Evolutionary conservation across 1,284 basidiomycete species (phyloP).

Genomic region (Ustilago crameri): DNA sequence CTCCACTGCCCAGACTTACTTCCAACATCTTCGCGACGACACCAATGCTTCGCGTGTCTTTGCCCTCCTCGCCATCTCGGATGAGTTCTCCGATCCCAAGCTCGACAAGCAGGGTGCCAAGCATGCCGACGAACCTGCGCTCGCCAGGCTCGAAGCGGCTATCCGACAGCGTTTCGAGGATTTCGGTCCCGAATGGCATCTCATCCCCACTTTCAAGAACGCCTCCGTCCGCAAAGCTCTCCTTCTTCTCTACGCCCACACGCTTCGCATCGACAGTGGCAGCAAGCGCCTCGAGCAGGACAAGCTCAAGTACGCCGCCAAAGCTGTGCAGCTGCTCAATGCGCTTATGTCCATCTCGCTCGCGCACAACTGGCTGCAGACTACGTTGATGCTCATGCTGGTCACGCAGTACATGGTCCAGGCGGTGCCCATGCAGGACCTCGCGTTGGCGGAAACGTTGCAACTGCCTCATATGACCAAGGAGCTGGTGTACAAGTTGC

Average conservation of each 20-base stretch:
- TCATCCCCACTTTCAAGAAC: constrained; percentile 53
- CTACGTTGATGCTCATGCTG: constrained; percentile 81
- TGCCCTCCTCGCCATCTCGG: constrained; percentile 78
- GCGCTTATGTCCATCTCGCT: constrained; percentile 85
- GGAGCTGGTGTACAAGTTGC: constrained; percentile 37
- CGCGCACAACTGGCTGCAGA: constrained; percentile 89
- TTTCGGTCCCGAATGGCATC: constrained; percentile 49
- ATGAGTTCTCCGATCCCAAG: constrained; percentile 74
- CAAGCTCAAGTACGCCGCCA: constrained; percentile 53
- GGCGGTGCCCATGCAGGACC: constrained; percentile 73
- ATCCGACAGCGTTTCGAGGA: constrained; percentile 17
- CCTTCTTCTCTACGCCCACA: constrained; percentile 82
- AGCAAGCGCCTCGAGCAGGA: constrained; percentile 35
- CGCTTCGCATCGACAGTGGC: constrained; percentile 73
- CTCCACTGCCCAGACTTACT: constrained; percentile 86
- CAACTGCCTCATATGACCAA: constrained; percentile 63
- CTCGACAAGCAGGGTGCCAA: constrained; percentile 68
- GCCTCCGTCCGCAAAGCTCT: constrained; percentile 56
- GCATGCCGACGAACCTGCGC: constrained; percentile 49
- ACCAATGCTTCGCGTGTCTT: constrained; percentile 81
- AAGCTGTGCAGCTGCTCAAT: constrained; percentile 74
- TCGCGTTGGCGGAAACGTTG: constrained; percentile 52
- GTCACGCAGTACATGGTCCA: constrained; percentile 87
- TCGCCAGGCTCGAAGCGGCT: constrained; percentile 72
- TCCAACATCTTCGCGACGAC: constrained; percentile 85